These are phyloP conservation scores for Hanseniaspora guilliermondii DNA, from an alignment of 805 yeast species.

Conservation along the genomic window DNA sequence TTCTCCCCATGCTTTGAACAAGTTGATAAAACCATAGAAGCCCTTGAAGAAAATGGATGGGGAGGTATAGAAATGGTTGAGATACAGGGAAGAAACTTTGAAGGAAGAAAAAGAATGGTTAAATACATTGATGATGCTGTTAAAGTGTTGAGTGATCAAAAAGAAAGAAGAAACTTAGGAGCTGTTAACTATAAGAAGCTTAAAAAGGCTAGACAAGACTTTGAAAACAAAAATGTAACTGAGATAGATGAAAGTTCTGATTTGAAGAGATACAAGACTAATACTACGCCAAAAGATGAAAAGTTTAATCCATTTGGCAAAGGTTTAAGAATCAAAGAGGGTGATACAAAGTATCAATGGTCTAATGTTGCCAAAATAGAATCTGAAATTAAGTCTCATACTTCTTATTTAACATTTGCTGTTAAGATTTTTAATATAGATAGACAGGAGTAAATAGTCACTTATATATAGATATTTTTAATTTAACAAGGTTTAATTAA, in stretches of 20 bases:
- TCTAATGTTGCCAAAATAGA: slow-evolving; percentile 71
- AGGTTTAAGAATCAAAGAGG: slow-evolving; percentile 74
- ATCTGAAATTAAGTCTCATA: slow-evolving; percentile 79
- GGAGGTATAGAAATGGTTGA: slow-evolving; percentile 82
- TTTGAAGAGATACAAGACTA: slow-evolving; percentile 15
- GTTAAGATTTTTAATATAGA: slow-evolving; percentile 28
- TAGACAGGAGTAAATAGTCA: slow-evolving; percentile 17
- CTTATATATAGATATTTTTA: background rate
- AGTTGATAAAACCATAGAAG: slow-evolving; percentile 73
- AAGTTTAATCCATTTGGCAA: slow-evolving; percentile 89
- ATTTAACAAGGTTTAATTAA: background rate
- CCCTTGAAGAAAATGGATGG: slow-evolving; percentile 70
- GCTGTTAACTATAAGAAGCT: slow-evolving; percentile 41
- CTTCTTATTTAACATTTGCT: slow-evolving; percentile 90
- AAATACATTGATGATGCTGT: slow-evolving; percentile 70
- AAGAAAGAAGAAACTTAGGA: slow-evolving; percentile 54
- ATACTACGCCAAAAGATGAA: slow-evolving; percentile 29
- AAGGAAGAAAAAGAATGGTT: slow-evolving; percentile 79
- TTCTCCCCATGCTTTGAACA: slow-evolving; percentile 97
- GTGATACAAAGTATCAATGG: slow-evolving; percentile 75
- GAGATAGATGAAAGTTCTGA: slow-evolving; percentile 17
- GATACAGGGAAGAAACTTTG: slow-evolving; percentile 73
- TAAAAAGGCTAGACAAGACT: slow-evolving; percentile 20
- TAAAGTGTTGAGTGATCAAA: slow-evolving; percentile 66
- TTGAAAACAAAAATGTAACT: slow-evolving; percentile 19